Conservation (phyloP, 257 asterid species). For the Penstemon eatonii region DNA sequence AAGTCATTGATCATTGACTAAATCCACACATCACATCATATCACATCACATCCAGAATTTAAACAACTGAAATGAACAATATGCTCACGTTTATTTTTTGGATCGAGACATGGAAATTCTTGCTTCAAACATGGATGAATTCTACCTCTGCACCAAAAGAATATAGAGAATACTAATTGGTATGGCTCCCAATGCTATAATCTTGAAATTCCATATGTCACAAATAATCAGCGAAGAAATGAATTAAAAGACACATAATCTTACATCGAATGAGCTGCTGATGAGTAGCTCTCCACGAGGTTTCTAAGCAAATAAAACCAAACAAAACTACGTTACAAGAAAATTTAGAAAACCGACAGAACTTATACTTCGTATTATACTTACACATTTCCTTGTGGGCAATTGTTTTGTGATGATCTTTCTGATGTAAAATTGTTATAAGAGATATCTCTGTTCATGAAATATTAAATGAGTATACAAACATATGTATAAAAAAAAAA, state of each 20-base stretch:
- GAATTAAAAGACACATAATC: slow-evolving; percentile 22
- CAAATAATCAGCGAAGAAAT: slow-evolving; percentile 7
- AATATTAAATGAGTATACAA: slow-evolving; percentile 22
- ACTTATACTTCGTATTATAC: slow-evolving; percentile 27
- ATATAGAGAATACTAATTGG: slow-evolving; percentile 9
- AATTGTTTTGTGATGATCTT: slow-evolving; percentile 48
- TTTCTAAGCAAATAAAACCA: slow-evolving; percentile 49
- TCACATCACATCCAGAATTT: too few relatives aligned
- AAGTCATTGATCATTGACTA: too few relatives aligned
- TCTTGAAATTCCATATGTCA: not conserved
- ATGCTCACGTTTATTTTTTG: slow-evolving; percentile 48
- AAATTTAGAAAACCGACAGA: slow-evolving; percentile 4
- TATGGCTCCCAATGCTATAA: slow-evolving; percentile 18
- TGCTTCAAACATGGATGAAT: slow-evolving; percentile 64
- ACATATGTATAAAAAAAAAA: not conserved
- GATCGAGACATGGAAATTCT: slow-evolving; percentile 59
- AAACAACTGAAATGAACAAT: not conserved
- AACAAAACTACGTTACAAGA: slow-evolving; percentile 11
- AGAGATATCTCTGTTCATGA: slow-evolving; percentile 69
- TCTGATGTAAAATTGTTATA: slow-evolving; percentile 68
- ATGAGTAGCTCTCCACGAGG: slow-evolving; percentile 77
- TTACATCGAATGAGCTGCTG: slow-evolving; percentile 51
- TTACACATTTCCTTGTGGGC: slow-evolving; percentile 81
- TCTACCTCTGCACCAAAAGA: slow-evolving; percentile 33
- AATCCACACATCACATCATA: too few relatives aligned